These are phyloP conservation scores for Schoenoplectus tabernaemontani DNA, from an alignment of 202 grass and related monocot species.

Conservation along the genomic window DNA sequence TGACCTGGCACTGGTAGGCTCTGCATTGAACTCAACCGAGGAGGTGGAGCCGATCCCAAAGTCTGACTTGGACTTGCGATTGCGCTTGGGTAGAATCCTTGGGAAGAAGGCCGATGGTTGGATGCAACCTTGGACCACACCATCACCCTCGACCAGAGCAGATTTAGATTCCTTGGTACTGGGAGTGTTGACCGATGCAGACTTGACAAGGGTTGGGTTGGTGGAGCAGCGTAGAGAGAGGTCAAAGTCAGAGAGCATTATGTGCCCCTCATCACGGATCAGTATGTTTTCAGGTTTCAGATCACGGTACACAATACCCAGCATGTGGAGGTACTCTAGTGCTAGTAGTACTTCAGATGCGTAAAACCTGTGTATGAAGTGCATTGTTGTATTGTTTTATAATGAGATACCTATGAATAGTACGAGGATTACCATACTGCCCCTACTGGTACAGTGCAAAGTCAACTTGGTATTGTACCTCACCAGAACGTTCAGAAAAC, in stretches of 20 bases:
- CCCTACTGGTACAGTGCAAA: too few relatives aligned
- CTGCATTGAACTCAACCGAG: slow-evolving; percentile 50
- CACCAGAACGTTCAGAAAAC: background rate
- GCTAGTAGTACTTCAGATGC: slow-evolving; percentile 69
- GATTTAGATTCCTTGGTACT: slow-evolving; percentile 7
- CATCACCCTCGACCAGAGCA: slow-evolving; percentile 14
- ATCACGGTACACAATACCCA: slow-evolving; percentile 63
- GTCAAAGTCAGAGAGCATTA: slow-evolving; percentile 80
- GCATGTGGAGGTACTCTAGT: slow-evolving; percentile 73
- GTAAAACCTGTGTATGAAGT: slow-evolving; percentile 59
- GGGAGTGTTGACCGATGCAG: slow-evolving; percentile 33
- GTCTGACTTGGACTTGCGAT: slow-evolving; percentile 70
- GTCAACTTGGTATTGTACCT: too few relatives aligned
- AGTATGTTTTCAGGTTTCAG: slow-evolving; percentile 78
- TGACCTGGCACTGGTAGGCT: slow-evolving; percentile 53
- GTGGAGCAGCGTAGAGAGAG: slow-evolving; percentile 58
- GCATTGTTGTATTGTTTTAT: too few relatives aligned
- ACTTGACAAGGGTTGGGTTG: slow-evolving; percentile 58
- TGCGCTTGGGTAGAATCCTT: slow-evolving; percentile 46
- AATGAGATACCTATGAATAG: too few relatives aligned
- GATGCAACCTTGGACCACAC: slow-evolving; percentile 35
- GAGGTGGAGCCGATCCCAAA: slow-evolving; percentile 27
- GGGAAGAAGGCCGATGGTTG: slow-evolving; percentile 49
- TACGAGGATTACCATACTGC: too few relatives aligned
- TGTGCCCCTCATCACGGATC: slow-evolving; percentile 61